These are phyloP conservation scores for Talaromyces marneffei DNA, from an alignment of 2,329 filamentous ascomycete species.

Conservation along the genomic window DNA sequence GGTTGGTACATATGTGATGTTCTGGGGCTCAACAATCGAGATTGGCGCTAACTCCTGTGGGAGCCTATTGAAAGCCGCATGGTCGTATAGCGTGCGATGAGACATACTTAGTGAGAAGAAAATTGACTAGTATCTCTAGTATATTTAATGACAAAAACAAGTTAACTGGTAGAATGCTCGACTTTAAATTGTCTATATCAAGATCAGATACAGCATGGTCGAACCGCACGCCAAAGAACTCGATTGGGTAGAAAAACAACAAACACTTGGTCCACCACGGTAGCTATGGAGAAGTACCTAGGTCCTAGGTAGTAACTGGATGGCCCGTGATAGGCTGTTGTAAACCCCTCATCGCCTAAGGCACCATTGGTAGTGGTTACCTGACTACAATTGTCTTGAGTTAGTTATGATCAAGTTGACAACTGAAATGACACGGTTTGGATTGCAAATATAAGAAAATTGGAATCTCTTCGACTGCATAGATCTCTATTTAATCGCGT, in stretches of 20 bases:
- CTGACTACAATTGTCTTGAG: background rate
- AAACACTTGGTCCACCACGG: background rate
- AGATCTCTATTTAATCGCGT: background rate
- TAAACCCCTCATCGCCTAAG: slow-evolving; percentile 2
- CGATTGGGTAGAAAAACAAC: slow-evolving; percentile 8
- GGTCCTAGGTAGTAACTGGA: no score
- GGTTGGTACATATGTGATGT: no score
- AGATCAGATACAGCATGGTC: background rate
- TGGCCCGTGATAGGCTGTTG: background rate
- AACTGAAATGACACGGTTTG: background rate
- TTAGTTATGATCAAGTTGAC: no score
- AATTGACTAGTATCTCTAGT: background rate
- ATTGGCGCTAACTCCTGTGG: background rate
- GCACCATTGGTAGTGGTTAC: background rate
- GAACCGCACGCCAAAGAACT: background rate
- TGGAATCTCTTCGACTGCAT: background rate
- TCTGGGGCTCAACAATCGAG: background rate
- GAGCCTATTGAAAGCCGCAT: background rate
- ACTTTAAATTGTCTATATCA: background rate
- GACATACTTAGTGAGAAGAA: background rate
- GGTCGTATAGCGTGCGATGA: background rate
- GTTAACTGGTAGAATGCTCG: background rate
- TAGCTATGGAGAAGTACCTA: background rate
- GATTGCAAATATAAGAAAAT: background rate
- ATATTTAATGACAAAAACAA: background rate